Evolutionary conservation across 495 filamentous ascomycete genomes (phyloP), one percentile per base, ranked within the genome.

Genomic region (Talaromyces stipitatus): DNA sequence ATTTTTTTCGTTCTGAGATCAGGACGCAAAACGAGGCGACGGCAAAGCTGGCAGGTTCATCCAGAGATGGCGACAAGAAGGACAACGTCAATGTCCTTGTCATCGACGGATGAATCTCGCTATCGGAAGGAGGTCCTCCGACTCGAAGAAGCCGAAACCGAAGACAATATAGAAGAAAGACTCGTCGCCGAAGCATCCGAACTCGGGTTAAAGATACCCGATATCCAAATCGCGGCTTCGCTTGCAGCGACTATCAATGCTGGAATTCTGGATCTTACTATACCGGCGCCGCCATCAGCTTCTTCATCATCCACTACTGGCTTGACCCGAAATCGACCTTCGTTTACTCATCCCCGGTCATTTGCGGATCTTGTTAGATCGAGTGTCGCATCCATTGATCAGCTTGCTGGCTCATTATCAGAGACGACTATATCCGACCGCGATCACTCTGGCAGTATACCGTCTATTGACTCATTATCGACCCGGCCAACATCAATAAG

Each of bases 401-500:
- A 33, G 18, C 48, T 58, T n/a, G 48, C 30, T 8, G 22, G 46
- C 9, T 74, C 74, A 3, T 54, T 75, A 9, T 74, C 73, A 41
- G 68, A 74, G 14, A 66, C 71, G 29, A 71, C 71, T 41, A 29
- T 76, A 23, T 74, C 74, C 14, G 64, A 67, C 24, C 67, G 57
- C 10, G 58, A 53, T 26, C 68, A 72, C 50, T 58, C 67, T 12
- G 66, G 69, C 9, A 78, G 74, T 60, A 64, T 66, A 22, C 71
- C 73, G 27, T 78, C 74, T 24, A 65, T 74, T 47, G 69, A 70
- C 23, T 75, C 73, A 18, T 60, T 70, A 2, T 76, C 72, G 2
- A 76, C 72, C 10, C 66, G 71, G 2, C 74, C 73, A 1, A 75
- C 74, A 2, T 78, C 74, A 2, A 74, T 66, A 55, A 71, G 71